phyloP scores from a whole-genome alignment of 140 eudicot genomes.

The Bidens hawaiensis region DNA sequence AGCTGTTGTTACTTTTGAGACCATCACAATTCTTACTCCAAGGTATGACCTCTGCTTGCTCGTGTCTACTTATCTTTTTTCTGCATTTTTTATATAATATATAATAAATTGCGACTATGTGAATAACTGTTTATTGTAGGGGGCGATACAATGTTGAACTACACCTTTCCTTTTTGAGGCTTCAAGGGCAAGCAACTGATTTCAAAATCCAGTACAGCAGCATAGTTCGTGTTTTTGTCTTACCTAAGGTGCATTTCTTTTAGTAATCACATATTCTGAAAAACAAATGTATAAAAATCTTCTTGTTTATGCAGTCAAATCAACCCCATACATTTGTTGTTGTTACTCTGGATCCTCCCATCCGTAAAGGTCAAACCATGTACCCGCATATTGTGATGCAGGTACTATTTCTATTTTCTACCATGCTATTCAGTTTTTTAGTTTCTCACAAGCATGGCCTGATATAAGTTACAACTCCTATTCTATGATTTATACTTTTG shows the following conservation, averaged over 20 bases:
- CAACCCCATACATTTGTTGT: conserved; percentile 97
- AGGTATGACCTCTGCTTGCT: conserved; percentile 40
- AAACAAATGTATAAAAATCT: not conserved
- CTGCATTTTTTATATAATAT: not conserved
- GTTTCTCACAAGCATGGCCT: not conserved
- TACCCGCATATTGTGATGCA: conserved; percentile 98
- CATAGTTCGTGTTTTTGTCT: conserved; percentile 80
- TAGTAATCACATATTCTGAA: not conserved
- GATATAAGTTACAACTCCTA: too few relatives aligned
- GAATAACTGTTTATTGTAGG: conserved; percentile 56
- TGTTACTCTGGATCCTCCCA: conserved; percentile 93
- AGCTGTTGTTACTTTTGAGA: conserved; percentile 95
- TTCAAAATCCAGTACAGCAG: conserved; percentile 98
- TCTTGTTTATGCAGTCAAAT: conserved; percentile 59
- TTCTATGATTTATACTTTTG: not conserved
- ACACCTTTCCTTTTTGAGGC: conserved; percentile 88
- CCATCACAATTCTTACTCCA: conserved; percentile 91
- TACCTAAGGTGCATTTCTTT: conserved; percentile 68
- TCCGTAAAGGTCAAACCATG: conserved; percentile 93
- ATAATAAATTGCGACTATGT: not conserved
- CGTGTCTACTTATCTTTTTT: not conserved
- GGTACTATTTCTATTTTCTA: conserved; percentile 42
- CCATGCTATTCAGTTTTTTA: too few relatives aligned
- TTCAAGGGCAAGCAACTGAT: conserved; percentile 97
- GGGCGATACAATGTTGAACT: conserved; percentile 91